Percentiles rank a stretch among this genome's conserved stretches.
These are phyloP conservation scores for Cyclotella kingstonii DNA, from an alignment of 108 stramenopile species.

Conservation along the genomic window DNA sequence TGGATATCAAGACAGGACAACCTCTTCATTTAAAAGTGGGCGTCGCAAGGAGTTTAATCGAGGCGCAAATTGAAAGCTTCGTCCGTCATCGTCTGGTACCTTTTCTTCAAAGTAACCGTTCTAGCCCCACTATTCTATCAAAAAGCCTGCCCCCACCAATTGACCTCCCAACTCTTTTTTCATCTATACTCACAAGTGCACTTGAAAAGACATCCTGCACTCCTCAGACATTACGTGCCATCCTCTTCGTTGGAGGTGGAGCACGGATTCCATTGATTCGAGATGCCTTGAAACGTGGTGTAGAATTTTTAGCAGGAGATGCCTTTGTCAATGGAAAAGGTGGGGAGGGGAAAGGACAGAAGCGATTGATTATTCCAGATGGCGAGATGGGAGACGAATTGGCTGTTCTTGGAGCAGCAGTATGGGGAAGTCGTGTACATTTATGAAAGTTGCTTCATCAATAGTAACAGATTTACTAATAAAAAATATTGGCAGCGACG, in stretches of 20 bases:
- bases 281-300: conserved; percentile 27
- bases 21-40: conserved; percentile 61
- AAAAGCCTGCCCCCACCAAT: conserved; percentile 59
- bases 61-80: conserved; percentile 48
- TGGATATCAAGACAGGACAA: conserved; percentile 44
- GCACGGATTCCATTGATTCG: conserved; percentile 47
- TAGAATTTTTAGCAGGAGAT: conserved; percentile 31
- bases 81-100: conserved; percentile 34
- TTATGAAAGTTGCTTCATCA: background rate
- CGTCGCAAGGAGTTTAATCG: conserved; percentile 62
- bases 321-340: too few relatives aligned
- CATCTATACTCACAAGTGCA: conserved; percentile 55
- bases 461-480: background rate
- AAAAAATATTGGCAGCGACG: background rate
- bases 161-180: conserved; percentile 47
- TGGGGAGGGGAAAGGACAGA: too few relatives aligned
- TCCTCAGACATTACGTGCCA: conserved; percentile 49
- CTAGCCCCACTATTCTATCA: conserved; percentile 30
- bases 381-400: conserved; percentile 42
- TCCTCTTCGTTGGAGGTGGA: conserved; percentile 72
- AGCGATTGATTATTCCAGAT: conserved; percentile 30
- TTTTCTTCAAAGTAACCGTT: conserved; percentile 1
- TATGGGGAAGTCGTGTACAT: conserved; percentile 26
- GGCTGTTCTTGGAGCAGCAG: conserved; percentile 30
- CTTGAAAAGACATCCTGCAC: conserved; percentile 51